Base-by-base conservation (phyloP, 1,284 basidiomycete genomes). In the Boletus sp. region DNA sequence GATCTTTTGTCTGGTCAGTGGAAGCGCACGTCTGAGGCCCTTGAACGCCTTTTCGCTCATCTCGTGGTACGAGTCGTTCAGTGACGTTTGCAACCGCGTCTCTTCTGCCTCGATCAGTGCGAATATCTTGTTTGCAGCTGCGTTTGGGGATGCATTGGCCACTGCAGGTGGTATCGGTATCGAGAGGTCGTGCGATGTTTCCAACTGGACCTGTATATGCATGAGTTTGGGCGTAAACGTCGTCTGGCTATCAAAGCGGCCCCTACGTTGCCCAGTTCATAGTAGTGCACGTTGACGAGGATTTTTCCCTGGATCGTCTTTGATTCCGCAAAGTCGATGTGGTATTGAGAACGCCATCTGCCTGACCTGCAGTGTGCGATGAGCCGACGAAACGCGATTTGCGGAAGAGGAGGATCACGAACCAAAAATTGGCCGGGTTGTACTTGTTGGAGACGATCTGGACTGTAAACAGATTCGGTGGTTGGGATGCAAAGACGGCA, bases 11-110 rank as follows among this genome's bases (percentile, higher is more conserved):
- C 90, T 78, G n/a, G 91, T 95, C 62, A 96, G 74, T 0, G 94
- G 94, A 50, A 97, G 69, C 2, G 92, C 91, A 40, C 94, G 78
- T 57, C 94, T 77, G 46, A 97, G 73, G 8, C 87, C 84, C 67
- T 91, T 90, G 78, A 96, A 96, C 0, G 88, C 88, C 70, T 91
- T 92, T 61, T 95, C 92, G 39, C 87, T 80, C 80, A 97, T 85
- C 56, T 88, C 82, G 27, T 81, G 80, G 62, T 95, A 95, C 16
- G 85, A 79, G 40, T 88, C 84, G 57, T 82, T 87, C 51, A 96
- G 66, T 22, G 86, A 82, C 0, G 75, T 72, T 65, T 94, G 91
- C 62, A 91, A 86, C 49, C 76, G 77, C 6, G 79, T 71, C 66
- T 97, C 94, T 58, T 87, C 81, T 17, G 81, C 78, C 60, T 84